A percentile compares a stretch with the other conserved stretches of the same genome.
Conservation (phyloP, 371 early-diverging fungal species). For the Phascolomyces articulosus region DNA sequence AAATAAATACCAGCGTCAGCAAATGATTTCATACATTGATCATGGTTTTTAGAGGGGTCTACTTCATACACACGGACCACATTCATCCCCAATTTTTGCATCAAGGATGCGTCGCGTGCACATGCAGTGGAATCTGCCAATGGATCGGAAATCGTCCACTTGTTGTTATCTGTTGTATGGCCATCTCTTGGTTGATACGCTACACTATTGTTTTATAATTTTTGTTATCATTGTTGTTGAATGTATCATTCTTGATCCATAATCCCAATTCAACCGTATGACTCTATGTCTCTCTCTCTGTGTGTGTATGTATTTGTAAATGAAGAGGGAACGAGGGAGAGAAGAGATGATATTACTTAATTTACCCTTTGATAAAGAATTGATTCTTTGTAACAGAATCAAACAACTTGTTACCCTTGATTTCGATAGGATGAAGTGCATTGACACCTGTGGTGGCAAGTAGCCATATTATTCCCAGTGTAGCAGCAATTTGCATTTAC, state of each 20-base stretch:
- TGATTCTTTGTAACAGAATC: conserved; percentile 72
- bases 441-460: conserved; percentile 11
- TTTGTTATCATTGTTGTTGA: no score
- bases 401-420: conserved; percentile 77
- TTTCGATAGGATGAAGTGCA: conserved; percentile 62
- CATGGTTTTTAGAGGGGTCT: conserved; percentile 68
- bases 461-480: conserved; percentile 1
- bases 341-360: no score
- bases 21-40: conserved; percentile 75
- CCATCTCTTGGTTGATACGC: conserved; percentile 74
- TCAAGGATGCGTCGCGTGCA: conserved; percentile 66
- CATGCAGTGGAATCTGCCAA: conserved; percentile 66
- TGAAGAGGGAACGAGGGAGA: no score
- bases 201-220: no score
- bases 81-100: conserved; percentile 75
- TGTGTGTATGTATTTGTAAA: neutral
- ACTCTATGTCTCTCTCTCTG: no score
- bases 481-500: neutral
- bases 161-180: conserved; percentile 11
- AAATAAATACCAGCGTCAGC: conserved; percentile 74
- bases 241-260: no score
- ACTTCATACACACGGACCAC: conserved; percentile 82
- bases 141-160: conserved; percentile 51
- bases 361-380: conserved; percentile 78
- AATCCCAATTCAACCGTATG: no score